Conservation (phyloP, 306 rosid genomes). For the Lathyrus aphaca region DNA sequence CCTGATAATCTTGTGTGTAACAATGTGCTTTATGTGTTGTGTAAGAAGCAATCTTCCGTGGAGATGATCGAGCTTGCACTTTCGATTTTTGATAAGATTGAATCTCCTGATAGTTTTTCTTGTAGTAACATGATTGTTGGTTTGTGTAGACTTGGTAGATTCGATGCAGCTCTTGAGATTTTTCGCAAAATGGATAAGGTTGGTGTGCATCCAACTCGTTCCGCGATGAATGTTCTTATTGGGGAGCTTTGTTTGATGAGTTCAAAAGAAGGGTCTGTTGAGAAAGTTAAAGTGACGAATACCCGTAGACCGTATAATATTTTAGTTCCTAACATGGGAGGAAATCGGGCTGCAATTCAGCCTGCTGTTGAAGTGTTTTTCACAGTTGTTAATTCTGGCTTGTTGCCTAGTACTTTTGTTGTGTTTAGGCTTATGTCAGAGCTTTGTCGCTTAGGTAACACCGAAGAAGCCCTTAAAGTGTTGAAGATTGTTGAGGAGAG, state of each 20-base stretch:
- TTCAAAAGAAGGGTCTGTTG: conserved; percentile 63
- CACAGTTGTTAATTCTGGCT: conserved; percentile 49
- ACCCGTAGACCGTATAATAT: conserved; percentile 57
- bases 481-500: conserved; percentile 58
- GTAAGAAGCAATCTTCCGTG: conserved; percentile 64
- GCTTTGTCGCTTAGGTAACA: conserved; percentile 65
- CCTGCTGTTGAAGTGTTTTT: conserved; percentile 64
- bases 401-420: conserved; percentile 69
- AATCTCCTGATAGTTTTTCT: conserved; percentile 65
- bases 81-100: conserved; percentile 53
- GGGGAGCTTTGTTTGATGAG: conserved; percentile 66
- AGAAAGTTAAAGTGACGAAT: conserved; percentile 55
- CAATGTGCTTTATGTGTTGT: conserved; percentile 71
- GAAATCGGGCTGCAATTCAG: conserved; percentile 55
- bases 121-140: conserved; percentile 74
- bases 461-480: conserved; percentile 54
- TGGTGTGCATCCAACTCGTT: conserved; percentile 65
- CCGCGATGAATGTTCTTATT: conserved; percentile 62
- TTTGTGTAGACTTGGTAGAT: conserved; percentile 64
- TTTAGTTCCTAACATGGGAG: conserved; percentile 64
- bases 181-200: conserved; percentile 56
- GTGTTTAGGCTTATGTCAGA: conserved; percentile 54
- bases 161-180: conserved; percentile 60
- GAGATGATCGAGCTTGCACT: conserved; percentile 63
- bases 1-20: conserved; percentile 73